A percentile compares a stretch with the other conserved stretches of the same genome.
Evolutionary conservation across 108 stramenopile species (phyloP).

Genomic region (Skeletonema tropicum): DNA sequence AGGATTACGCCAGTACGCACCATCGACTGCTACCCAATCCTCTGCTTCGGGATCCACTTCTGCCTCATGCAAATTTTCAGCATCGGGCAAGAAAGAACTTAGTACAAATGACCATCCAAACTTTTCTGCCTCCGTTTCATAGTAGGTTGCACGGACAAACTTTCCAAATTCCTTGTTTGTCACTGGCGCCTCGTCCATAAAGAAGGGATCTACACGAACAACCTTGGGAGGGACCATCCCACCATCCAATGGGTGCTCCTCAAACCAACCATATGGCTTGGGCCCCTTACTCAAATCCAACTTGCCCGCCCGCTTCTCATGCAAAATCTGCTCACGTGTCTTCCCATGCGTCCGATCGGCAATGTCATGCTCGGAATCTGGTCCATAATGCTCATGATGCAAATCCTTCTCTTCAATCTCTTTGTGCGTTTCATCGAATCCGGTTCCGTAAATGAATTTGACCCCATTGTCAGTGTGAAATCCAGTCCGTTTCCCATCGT

Average conservation of each 20-base stretch:
- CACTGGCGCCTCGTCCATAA: slow-evolving; percentile 77
- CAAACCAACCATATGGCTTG: slow-evolving; percentile 77
- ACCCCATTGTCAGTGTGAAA: slow-evolving; percentile 61
- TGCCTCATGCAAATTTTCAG: slow-evolving; percentile 47
- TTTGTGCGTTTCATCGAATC: slow-evolving; percentile 68
- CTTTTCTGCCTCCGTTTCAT: slow-evolving; percentile 94
- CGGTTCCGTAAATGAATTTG: slow-evolving; percentile 81
- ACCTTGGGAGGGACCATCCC: slow-evolving; percentile 79
- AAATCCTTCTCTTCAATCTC: slow-evolving; percentile 71
- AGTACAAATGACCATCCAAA: slow-evolving; percentile 95
- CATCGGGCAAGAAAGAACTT: slow-evolving; percentile 68
- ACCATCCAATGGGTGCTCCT: slow-evolving; percentile 80
- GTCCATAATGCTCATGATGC: slow-evolving; percentile 52
- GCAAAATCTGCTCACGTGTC: slow-evolving; percentile 63
- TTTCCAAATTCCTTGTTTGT: slow-evolving; percentile 91
- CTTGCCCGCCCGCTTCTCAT: slow-evolving; percentile 63
- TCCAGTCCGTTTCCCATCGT: slow-evolving; percentile 41
- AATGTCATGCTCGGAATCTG: slow-evolving; percentile 60
- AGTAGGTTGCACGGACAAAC: slow-evolving; percentile 89
- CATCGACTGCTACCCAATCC: slow-evolving; percentile 91
- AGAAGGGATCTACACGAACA: slow-evolving; percentile 84
- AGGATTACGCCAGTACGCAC: slow-evolving; percentile 91
- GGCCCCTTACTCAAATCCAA: slow-evolving; percentile 56
- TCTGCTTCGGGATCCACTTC: slow-evolving; percentile 82
- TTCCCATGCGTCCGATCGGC: slow-evolving; percentile 52